Evolutionary conservation across 306 rosid species (phyloP).

Genomic region (Sindora glabra): DNA sequence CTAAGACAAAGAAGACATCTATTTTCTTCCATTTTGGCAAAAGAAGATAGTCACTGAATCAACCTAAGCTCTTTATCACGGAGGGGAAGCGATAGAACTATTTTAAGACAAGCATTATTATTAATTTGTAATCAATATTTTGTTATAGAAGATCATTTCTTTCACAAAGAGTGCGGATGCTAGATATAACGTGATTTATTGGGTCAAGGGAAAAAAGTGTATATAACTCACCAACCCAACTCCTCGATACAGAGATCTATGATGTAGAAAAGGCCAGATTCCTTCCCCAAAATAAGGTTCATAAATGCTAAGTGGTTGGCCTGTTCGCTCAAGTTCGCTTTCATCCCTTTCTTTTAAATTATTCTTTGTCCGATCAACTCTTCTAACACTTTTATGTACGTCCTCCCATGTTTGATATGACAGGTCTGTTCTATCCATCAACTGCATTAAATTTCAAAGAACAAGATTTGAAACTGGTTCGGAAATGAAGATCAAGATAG

Average conservation of each 20-base stretch:
- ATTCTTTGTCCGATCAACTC: conserved; percentile 64
- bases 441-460: conserved; percentile 38
- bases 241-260: conserved; percentile 76
- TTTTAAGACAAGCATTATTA: neutral
- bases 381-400: conserved; percentile 74
- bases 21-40: too few species aligned
- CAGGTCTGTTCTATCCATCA: conserved; percentile 83
- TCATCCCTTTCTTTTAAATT: conserved; percentile 96
- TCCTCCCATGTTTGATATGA: conserved; percentile 93
- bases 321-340: conserved; percentile 91
- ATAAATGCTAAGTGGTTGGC: conserved; percentile 84
- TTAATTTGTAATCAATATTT: neutral
- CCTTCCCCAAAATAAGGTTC: conserved; percentile 97
- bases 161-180: neutral
- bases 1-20: too few species aligned
- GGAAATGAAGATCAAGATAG: neutral
- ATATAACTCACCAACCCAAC: conserved; percentile 68
- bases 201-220: neutral
- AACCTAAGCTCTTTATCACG: neutral
- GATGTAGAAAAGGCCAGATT: conserved; percentile 89
- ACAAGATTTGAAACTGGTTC: neutral
- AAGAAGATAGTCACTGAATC: neutral
- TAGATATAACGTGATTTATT: neutral
- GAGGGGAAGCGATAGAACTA: neutral
- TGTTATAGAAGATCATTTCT: neutral